A percentile compares a stretch with the other conserved stretches of the same genome.
These are phyloP conservation scores for Angomonas deanei DNA, from an alignment of 208 protist species.

Conservation along the genomic window DNA sequence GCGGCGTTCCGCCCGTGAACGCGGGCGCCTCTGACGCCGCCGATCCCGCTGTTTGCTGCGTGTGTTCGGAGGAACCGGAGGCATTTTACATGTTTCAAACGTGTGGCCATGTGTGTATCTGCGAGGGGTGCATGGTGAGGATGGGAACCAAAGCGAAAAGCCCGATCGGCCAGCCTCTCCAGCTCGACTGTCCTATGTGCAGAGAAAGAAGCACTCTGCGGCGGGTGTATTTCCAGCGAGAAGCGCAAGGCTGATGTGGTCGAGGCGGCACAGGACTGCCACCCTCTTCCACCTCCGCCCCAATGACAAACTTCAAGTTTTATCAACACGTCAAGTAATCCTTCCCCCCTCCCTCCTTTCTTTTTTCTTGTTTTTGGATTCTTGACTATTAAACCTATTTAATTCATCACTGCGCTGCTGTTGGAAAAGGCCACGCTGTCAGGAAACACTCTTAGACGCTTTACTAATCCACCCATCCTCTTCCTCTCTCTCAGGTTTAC, in stretches of 20 bases:
- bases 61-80: not conserved
- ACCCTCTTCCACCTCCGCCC: no score
- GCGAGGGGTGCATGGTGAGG: conserved; percentile 10
- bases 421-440: not conserved
- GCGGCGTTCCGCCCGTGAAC: not conserved
- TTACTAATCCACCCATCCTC: not conserved
- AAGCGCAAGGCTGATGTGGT: not conserved
- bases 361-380: no score
- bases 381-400: not conserved
- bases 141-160: not conserved
- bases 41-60: not conserved
- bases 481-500: not conserved
- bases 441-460: not conserved
- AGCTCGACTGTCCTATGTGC: conserved; percentile 11
- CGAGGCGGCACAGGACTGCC: no score
- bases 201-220: not conserved
- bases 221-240: conserved; percentile 1
- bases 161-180: not conserved
- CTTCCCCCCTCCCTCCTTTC: no score
- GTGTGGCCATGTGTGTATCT: conserved; percentile 15
- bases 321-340: no score
- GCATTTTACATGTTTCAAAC: conserved; percentile 3
- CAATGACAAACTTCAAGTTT: no score
- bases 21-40: not conserved
- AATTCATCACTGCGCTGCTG: not conserved